Conservation (phyloP, 768 basidiomycete genomes). For the Thelephora ganbajun region DNA sequence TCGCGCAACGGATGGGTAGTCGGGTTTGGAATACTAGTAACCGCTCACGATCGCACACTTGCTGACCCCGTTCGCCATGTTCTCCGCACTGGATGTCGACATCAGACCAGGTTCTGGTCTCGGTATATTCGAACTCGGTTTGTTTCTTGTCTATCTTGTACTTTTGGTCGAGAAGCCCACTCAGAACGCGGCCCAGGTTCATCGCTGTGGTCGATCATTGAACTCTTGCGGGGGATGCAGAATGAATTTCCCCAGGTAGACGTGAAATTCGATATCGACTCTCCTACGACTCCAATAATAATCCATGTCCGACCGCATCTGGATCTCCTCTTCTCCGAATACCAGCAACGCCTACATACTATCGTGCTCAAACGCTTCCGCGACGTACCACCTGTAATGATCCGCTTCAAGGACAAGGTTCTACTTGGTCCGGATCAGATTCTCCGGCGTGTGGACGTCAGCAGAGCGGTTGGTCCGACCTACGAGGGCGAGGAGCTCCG, state of each 20-base stretch:
- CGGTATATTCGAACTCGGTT: conserved; percentile 68
- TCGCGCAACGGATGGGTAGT: no score
- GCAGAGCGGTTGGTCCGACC: conserved; percentile 68
- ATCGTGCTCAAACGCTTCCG: conserved; percentile 59
- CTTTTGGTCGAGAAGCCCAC: conserved; percentile 2
- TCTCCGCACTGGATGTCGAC: conserved; percentile 60
- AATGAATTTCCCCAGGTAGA: conserved; percentile 71
- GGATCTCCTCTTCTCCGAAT: conserved; percentile 74
- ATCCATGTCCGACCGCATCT: conserved; percentile 71
- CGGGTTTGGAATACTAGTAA: background rate
- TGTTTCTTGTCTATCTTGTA: background rate
- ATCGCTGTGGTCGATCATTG: conserved; percentile 68
- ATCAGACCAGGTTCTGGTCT: conserved; percentile 63
- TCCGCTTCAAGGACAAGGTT: conserved; percentile 52
- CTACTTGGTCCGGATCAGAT: conserved; percentile 50
- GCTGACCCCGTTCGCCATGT: conserved; percentile 27
- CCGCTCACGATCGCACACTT: background rate
- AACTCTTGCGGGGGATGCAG: conserved; percentile 48
- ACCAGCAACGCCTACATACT: conserved; percentile 66
- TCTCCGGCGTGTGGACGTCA: conserved; percentile 51
- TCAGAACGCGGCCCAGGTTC: conserved; percentile 29
- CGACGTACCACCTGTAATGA: conserved; percentile 50
- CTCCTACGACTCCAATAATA: conserved; percentile 60
- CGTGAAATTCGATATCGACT: conserved; percentile 68
- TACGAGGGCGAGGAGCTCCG: conserved; percentile 65